phyloP scores from a whole-genome alignment of 73 alveolate species.

The Paramecium biaurelia region DNA sequence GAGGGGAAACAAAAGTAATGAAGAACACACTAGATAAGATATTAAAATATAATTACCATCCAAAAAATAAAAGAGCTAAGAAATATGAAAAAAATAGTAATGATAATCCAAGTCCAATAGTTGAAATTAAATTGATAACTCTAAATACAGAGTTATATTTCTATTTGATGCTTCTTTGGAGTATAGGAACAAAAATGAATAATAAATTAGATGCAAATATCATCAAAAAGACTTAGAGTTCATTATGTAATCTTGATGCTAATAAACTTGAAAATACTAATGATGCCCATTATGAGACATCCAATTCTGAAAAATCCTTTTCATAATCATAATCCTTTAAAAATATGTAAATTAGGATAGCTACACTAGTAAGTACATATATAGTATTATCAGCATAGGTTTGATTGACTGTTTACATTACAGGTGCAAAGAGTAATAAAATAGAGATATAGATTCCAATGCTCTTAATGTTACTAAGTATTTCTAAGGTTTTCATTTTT shows the following conservation, averaged over 20 bases:
- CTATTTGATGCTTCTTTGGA: neutral
- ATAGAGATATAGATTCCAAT: constrained; percentile 12
- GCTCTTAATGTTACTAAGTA: neutral
- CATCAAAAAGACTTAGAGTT: constrained; percentile 25
- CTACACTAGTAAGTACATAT: neutral
- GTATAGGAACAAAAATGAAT: neutral
- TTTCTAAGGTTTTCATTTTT: neutral
- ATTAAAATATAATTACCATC: neutral
- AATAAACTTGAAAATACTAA: constrained; percentile 8
- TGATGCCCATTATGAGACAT: constrained; percentile 26
- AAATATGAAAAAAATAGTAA: constrained; percentile 32
- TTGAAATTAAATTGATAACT: neutral
- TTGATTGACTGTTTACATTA: constrained; percentile 8
- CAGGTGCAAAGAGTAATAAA: constrained; percentile 21
- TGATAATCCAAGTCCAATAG: neutral
- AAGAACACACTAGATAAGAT: constrained; percentile 16
- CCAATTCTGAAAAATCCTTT: neutral
- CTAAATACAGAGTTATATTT: neutral
- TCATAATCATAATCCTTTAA: constrained; percentile 27
- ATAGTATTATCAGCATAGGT: constrained; percentile 48
- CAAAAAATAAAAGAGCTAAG: constrained; percentile 31
- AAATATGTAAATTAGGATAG: neutral
- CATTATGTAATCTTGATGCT: constrained; percentile 40
- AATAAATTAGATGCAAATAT: neutral
- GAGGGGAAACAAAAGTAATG: constrained; percentile 48